Percentiles rank a stretch among this genome's conserved stretches.
Conservation (phyloP, 2,329 filamentous ascomycete genomes). For the Macroventuria anomochaeta region DNA sequence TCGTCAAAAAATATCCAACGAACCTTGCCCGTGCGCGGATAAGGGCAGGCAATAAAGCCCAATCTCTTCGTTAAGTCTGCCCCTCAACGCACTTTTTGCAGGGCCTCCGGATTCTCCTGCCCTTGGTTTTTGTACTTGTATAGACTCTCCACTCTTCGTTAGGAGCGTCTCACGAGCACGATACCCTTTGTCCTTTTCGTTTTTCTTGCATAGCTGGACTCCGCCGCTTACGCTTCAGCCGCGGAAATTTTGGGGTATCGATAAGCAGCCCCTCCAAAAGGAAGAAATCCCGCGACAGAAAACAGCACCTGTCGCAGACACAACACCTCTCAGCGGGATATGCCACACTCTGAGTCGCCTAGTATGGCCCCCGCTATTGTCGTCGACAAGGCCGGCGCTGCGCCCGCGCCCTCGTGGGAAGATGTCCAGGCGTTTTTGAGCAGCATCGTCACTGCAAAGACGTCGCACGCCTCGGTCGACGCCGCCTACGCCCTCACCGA, state of each 20-base stretch:
- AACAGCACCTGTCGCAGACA: conserved; percentile 15
- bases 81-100: conserved; percentile 10
- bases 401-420: conserved; percentile 53
- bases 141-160: conserved; percentile 41
- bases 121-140: conserved; percentile 29
- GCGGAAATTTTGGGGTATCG: conserved; percentile 31
- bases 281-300: conserved; percentile 25
- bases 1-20: conserved; percentile 11
- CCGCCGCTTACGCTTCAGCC: conserved; percentile 23
- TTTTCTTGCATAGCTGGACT: conserved; percentile 6
- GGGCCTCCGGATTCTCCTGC: conserved; percentile 20
- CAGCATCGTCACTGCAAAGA: conserved; percentile 57
- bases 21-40: conserved; percentile 17
- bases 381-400: conserved; percentile 53
- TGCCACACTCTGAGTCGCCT: conserved; percentile 60
- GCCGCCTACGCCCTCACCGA: conserved; percentile 70
- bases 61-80: conserved; percentile 5
- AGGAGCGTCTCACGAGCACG: conserved; percentile 33
- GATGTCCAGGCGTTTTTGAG: conserved; percentile 54
- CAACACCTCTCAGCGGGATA: conserved; percentile 35
- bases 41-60: conserved; percentile 19
- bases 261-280: conserved; percentile 42
- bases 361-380: conserved; percentile 56
- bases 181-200: conserved; percentile 27
- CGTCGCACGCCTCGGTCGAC: conserved; percentile 64